Evolutionary conservation across 108 stramenopile genomes (phyloP).

Genomic region (Epipyxis sp.): DNA sequence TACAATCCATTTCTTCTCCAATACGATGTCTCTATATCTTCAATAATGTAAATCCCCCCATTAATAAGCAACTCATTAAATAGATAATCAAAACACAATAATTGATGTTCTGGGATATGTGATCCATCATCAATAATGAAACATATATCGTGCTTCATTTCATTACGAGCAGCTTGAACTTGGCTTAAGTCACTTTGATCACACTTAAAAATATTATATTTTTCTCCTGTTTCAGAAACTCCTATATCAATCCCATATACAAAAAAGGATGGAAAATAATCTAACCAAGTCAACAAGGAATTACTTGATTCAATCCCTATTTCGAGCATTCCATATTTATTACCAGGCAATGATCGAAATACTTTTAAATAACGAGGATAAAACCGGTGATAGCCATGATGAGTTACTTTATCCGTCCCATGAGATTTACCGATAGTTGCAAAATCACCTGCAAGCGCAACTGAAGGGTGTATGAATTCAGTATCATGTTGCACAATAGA

Average conservation of each 20-base stretch:
- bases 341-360: not conserved
- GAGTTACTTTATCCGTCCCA: conserved; percentile 33
- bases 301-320: conserved; percentile 33
- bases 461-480: too few relatives aligned
- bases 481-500: too few relatives aligned
- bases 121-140: conserved; percentile 42
- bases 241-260: conserved; percentile 34
- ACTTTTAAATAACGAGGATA: conserved; percentile 27
- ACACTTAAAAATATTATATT: not conserved
- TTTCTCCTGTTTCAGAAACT: conserved; percentile 4
- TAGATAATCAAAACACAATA: conserved; percentile 23
- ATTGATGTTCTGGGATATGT: conserved; percentile 38
- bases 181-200: conserved; percentile 7
- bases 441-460: conserved; percentile 20
- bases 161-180: conserved; percentile 2
- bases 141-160: not conserved
- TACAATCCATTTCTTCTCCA: conserved; percentile 31
- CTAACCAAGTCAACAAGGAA: conserved; percentile 28
- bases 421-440: conserved; percentile 2
- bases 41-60: conserved; percentile 38
- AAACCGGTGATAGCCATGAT: conserved; percentile 44
- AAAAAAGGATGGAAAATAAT: conserved; percentile 28
- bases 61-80: conserved; percentile 15
- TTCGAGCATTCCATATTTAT: conserved; percentile 34
- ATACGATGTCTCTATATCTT: conserved; percentile 43